phyloP scores from a whole-genome alignment of 305 asterid species.

The Rubia tinctorum region DNA sequence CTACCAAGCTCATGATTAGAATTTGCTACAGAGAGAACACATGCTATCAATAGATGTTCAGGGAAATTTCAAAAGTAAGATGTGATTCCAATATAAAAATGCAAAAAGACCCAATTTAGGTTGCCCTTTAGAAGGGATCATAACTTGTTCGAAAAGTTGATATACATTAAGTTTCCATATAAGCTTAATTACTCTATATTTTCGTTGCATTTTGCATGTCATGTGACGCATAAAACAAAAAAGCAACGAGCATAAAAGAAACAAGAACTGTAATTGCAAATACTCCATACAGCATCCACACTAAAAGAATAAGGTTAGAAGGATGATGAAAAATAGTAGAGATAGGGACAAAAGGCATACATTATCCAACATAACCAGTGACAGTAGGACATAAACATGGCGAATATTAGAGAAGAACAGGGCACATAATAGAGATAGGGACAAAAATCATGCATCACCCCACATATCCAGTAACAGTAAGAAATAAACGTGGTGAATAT shows the following conservation, averaged over 20 bases:
- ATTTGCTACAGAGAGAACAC: too few species aligned
- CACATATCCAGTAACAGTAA: too few species aligned
- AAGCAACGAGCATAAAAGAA: too few species aligned
- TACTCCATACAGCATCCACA: neutral
- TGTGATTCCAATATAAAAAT: too few species aligned
- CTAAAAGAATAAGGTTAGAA: neutral
- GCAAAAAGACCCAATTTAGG: neutral
- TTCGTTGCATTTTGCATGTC: neutral
- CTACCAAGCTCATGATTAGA: too few species aligned
- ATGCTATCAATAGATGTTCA: constrained; percentile 10
- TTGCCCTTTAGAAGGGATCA: neutral
- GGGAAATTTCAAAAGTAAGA: neutral
- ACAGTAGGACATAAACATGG: too few species aligned
- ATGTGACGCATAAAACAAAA: neutral
- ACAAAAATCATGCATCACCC: too few species aligned
- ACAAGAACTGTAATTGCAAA: neutral
- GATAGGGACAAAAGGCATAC: neutral
- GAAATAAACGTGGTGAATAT: neutral
- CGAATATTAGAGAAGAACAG: too few species aligned
- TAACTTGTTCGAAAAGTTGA: neutral
- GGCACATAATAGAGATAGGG: too few species aligned
- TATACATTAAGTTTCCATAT: neutral
- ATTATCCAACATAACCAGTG: neutral
- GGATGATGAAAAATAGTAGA: neutral
- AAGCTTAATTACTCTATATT: neutral